Conservation (phyloP, 1,284 basidiomycete species). For the Rhodofomes roseus region DNA sequence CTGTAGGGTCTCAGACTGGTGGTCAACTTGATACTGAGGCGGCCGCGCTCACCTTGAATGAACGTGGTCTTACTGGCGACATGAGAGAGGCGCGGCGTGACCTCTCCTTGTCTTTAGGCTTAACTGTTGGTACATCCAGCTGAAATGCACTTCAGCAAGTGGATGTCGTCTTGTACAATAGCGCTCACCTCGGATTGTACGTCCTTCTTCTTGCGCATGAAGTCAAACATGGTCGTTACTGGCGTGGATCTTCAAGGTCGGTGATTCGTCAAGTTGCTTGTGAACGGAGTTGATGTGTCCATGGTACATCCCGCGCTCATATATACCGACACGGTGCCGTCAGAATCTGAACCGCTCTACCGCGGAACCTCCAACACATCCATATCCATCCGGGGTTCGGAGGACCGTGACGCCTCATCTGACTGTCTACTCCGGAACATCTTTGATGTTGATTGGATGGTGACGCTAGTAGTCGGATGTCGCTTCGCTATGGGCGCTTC, state of each 20-base stretch:
- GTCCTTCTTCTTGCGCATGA: slow-evolving; percentile 12
- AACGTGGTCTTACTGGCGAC: not conserved
- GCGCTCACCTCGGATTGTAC: slow-evolving; percentile 1
- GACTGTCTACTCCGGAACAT: slow-evolving; percentile 7
- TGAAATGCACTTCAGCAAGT: not conserved
- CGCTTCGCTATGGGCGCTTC: not conserved
- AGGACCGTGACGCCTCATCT: slow-evolving; percentile 8
- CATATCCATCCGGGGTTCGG: slow-evolving; percentile 1
- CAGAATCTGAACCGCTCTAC: slow-evolving; percentile 7
- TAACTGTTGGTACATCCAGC: not conserved
- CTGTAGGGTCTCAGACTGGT: not conserved
- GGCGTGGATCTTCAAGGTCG: not conserved
- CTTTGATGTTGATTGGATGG: not conserved
- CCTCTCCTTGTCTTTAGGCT: not conserved
- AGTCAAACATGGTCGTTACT: slow-evolving; percentile 16
- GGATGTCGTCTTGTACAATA: not conserved
- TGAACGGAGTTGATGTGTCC: not conserved
- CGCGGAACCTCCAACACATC: slow-evolving; percentile 5
- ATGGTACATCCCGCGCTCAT: not conserved
- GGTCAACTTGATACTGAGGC: not conserved
- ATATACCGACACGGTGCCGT: not conserved
- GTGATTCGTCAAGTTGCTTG: not conserved
- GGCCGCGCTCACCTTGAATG: not conserved
- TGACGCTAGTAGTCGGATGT: not conserved
- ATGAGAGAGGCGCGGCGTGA: not conserved